phyloP scores from a whole-genome alignment of 495 filamentous ascomycete genomes.

The Halenospora varia region DNA sequence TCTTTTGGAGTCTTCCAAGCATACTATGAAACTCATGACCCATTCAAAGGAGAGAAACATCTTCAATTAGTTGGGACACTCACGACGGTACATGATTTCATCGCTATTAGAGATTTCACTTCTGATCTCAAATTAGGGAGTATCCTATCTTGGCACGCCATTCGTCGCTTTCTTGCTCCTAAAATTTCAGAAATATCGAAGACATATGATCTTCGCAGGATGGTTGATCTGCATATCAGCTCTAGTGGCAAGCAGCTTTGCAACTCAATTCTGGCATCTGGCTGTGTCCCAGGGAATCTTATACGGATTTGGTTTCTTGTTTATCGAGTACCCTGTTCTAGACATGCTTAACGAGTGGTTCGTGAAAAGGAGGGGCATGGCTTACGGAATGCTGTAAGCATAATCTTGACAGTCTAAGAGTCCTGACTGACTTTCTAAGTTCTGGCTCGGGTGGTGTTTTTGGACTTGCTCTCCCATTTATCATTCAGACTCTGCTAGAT shows the following conservation, averaged over 20 bases:
- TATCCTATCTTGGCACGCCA: conserved; percentile 4
- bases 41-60: conserved; percentile 33
- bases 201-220: neutral
- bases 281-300: conserved; percentile 50
- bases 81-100: conserved; percentile 28
- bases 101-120: neutral
- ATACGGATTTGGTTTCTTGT: conserved; percentile 43
- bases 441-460: conserved; percentile 25
- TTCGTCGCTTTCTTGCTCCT: conserved; percentile 29
- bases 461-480: conserved; percentile 42
- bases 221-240: conserved; percentile 18
- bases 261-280: conserved; percentile 37
- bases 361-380: conserved; percentile 44
- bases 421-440: conserved; percentile 11
- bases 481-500: conserved; percentile 47
- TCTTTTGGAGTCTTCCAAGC: conserved; percentile 47
- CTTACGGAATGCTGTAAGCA: conserved; percentile 54
- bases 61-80: conserved; percentile 39
- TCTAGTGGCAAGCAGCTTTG: conserved; percentile 43
- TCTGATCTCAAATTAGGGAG: neutral
- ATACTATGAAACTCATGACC: conserved; percentile 35
- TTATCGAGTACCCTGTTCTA: conserved; percentile 45
- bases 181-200: neutral
- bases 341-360: conserved; percentile 57
- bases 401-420: conserved; percentile 12